Conservation (phyloP, 2,329 filamentous ascomycete genomes). For the Cercospora sojina region DNA sequence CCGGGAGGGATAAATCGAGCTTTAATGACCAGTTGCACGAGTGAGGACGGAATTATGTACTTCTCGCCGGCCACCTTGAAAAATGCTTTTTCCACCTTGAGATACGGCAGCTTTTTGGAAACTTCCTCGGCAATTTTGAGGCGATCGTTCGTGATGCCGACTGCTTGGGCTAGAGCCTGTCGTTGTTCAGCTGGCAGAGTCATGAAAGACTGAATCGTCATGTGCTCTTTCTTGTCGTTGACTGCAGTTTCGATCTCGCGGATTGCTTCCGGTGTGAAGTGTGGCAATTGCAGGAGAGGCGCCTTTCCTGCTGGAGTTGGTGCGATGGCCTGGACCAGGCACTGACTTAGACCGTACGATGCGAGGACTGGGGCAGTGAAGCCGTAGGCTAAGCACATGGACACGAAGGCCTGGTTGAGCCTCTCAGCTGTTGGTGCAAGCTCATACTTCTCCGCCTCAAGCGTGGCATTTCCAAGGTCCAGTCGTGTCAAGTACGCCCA, state of each 20-base stretch:
- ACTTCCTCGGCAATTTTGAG: slow-evolving; percentile 74
- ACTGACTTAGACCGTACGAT: slow-evolving; percentile 79
- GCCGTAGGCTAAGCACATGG: slow-evolving; percentile 84
- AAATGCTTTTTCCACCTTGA: slow-evolving; percentile 87
- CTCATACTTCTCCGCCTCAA: slow-evolving; percentile 85
- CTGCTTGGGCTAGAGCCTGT: slow-evolving; percentile 67
- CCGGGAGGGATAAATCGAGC: slow-evolving; percentile 90
- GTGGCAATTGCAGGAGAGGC: slow-evolving; percentile 85
- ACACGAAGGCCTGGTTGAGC: slow-evolving; percentile 81
- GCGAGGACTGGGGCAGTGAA: slow-evolving; percentile 78
- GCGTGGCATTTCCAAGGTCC: slow-evolving; percentile 72
- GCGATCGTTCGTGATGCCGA: slow-evolving; percentile 70
- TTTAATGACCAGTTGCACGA: slow-evolving; percentile 94
- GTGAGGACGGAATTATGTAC: slow-evolving; percentile 83
- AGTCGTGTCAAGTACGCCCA: slow-evolving; percentile 94
- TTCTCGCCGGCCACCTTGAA: slow-evolving; percentile 98
- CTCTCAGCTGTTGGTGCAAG: slow-evolving; percentile 82
- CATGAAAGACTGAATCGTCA: slow-evolving; percentile 87
- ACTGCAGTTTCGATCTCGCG: slow-evolving; percentile 61
- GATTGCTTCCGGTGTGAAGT: slow-evolving; percentile 68
- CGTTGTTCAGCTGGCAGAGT: slow-evolving; percentile 72
- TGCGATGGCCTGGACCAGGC: slow-evolving; percentile 83
- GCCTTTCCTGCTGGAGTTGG: slow-evolving; percentile 61
- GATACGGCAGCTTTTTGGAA: slow-evolving; percentile 77
- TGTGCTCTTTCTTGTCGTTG: slow-evolving; percentile 61